These are phyloP conservation scores for Lolium rigidum DNA, from an alignment of 176 grass and related monocot genomes.

Conservation along the genomic window DNA sequence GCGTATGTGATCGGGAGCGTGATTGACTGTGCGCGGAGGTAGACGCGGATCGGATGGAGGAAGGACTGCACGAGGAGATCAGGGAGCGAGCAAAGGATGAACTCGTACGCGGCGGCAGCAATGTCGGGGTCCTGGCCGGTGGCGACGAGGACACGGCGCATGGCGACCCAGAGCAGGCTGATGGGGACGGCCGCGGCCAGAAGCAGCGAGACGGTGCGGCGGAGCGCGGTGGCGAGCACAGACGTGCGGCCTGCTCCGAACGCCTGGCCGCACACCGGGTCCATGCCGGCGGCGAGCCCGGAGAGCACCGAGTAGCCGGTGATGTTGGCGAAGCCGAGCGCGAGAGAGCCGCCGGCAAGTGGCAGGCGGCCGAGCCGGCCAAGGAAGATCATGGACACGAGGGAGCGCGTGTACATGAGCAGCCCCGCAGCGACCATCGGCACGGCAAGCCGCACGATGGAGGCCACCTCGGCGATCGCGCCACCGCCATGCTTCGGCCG, in stretches of 20 bases:
- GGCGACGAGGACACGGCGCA: conserved; percentile 69
- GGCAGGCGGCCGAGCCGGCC: conserved; percentile 65
- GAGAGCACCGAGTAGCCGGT: conserved; percentile 91
- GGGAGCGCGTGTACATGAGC: conserved; percentile 74
- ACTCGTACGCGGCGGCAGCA: conserved; percentile 65
- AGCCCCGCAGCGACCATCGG: conserved; percentile 71
- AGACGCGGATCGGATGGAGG: conserved; percentile 81
- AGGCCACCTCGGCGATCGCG: conserved; percentile 39
- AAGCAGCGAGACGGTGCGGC: conserved; percentile 71
- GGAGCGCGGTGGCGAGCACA: conserved; percentile 64
- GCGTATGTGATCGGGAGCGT: conserved; percentile 76
- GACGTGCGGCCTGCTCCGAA: conserved; percentile 67
- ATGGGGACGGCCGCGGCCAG: conserved; percentile 67
- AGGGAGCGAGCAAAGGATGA: conserved; percentile 76
- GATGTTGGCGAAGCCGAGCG: conserved; percentile 89
- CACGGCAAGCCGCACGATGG: conserved; percentile 52
- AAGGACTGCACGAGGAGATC: conserved; percentile 82
- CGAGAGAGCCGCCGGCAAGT: conserved; percentile 76
- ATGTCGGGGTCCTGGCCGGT: conserved; percentile 80
- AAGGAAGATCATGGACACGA: conserved; percentile 85
- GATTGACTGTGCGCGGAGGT: conserved; percentile 80
- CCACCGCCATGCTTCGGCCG: background rate
- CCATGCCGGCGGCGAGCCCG: conserved; percentile 82
- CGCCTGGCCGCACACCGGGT: conserved; percentile 80
- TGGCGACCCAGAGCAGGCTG: conserved; percentile 70